Evolutionary conservation across 495 filamentous ascomycete species (phyloP).

Genomic region (Melanomma pulvis-pyrius): DNA sequence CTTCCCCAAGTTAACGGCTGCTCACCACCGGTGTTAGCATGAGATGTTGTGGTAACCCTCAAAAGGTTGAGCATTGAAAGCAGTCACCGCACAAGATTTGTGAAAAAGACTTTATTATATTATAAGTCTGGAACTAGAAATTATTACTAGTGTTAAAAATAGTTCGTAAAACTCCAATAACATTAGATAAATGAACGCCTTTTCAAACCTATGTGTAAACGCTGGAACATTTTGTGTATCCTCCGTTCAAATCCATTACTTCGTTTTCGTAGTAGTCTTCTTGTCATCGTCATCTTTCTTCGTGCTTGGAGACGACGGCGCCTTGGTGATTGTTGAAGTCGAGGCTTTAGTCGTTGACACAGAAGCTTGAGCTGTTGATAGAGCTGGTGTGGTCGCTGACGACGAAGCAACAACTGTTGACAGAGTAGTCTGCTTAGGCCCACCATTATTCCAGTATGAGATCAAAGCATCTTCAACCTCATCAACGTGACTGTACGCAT

Average conservation of each 20-base stretch:
- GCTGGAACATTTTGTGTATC: too few species aligned
- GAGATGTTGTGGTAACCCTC: too few species aligned
- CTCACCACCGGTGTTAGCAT: too few species aligned
- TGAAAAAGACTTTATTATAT: too few species aligned
- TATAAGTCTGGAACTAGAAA: too few species aligned
- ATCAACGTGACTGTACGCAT: slow-evolving; percentile 27
- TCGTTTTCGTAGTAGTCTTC: slow-evolving; percentile 3
- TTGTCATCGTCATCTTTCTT: neutral
- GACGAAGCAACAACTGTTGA: neutral
- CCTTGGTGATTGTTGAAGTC: neutral
- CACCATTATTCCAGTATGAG: slow-evolving; percentile 24
- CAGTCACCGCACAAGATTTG: too few species aligned
- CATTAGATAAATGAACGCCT: too few species aligned
- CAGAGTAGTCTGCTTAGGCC: slow-evolving; percentile 7
- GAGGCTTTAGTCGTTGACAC: neutral
- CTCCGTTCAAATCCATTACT: slow-evolving; percentile 1
- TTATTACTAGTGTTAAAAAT: too few species aligned
- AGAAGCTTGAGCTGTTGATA: neutral
- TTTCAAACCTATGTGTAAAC: too few species aligned
- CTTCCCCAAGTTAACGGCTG: too few species aligned
- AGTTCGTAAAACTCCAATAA: too few species aligned
- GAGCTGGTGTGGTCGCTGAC: neutral
- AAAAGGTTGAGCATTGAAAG: too few species aligned
- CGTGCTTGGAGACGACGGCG: neutral
- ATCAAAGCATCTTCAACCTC: slow-evolving; percentile 23